These are phyloP conservation scores for Russula lepida DNA, from an alignment of 768 basidiomycete genomes.

Conservation along the genomic window DNA sequence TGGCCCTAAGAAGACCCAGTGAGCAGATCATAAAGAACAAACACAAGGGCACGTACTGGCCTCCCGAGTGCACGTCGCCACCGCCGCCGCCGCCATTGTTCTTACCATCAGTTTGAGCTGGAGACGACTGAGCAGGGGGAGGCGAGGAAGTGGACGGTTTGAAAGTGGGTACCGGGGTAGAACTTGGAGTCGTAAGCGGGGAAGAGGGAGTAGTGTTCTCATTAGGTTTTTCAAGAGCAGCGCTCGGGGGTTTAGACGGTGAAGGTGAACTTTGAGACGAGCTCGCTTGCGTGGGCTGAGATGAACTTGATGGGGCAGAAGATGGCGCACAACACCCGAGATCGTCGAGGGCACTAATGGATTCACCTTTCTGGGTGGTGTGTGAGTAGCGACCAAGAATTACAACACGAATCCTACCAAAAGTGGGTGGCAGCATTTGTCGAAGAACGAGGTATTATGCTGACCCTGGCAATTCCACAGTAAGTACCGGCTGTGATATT, in stretches of 20 bases:
- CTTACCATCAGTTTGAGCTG: too few relatives aligned
- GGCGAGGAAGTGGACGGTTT: neutral
- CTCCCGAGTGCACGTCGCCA: neutral
- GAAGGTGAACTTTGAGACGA: neutral
- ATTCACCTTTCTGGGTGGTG: slow-evolving; percentile 39
- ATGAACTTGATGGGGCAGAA: neutral
- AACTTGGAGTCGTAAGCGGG: neutral
- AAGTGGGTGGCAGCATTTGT: slow-evolving; percentile 63
- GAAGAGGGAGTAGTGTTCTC: too few relatives aligned
- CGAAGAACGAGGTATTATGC: slow-evolving; percentile 43
- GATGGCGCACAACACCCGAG: slow-evolving; percentile 16
- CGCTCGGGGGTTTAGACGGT: neutral
- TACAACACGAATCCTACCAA: slow-evolving; percentile 34
- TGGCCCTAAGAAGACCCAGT: slow-evolving; percentile 27
- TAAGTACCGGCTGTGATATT: slow-evolving; percentile 56
- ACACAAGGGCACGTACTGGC: slow-evolving; percentile 2
- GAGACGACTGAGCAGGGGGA: neutral
- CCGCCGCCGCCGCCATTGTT: neutral
- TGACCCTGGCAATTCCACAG: slow-evolving; percentile 40
- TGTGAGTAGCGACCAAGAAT: neutral
- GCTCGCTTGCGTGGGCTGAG: neutral
- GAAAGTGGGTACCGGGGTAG: neutral
- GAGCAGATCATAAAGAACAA: neutral
- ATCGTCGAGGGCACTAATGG: slow-evolving; percentile 31
- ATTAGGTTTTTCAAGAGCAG: neutral